Percentiles rank a stretch among this genome's conserved stretches.
Evolutionary conservation across 805 yeast genomes (phyloP).

Genomic region (Sporopachydermia quercuum): DNA sequence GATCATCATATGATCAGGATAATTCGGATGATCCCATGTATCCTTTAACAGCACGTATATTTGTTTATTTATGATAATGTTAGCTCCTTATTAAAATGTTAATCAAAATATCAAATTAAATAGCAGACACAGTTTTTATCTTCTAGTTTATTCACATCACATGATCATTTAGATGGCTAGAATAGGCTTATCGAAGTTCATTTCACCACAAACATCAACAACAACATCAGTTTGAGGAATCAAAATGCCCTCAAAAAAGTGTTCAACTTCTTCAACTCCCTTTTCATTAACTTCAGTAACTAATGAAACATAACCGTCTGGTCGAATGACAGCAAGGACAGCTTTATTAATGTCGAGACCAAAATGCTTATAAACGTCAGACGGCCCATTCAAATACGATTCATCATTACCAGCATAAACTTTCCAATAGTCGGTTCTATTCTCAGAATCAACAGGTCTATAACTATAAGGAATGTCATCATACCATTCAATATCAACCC

Average conservation of each 20-base stretch:
- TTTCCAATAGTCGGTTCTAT: conserved; percentile 18
- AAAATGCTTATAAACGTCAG: conserved; percentile 15
- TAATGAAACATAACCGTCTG: conserved; percentile 20
- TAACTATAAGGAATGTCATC: conserved; percentile 16
- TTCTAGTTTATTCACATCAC: too few relatives aligned
- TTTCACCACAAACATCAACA: too few relatives aligned
- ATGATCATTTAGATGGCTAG: too few relatives aligned
- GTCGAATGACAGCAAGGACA: conserved; percentile 16
- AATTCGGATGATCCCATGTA: too few relatives aligned
- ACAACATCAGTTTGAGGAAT: conserved; percentile 5
- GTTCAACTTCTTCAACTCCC: conserved; percentile 11
- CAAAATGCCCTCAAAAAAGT: conserved; percentile 11
- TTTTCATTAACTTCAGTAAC: conserved; percentile 12
- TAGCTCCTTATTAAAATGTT: too few relatives aligned
- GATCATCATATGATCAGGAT: too few relatives aligned
- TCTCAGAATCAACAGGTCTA: conserved; percentile 15
- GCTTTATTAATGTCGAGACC: conserved; percentile 17
- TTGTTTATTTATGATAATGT: too few relatives aligned
- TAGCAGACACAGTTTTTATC: too few relatives aligned
- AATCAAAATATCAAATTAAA: too few relatives aligned
- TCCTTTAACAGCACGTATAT: too few relatives aligned
- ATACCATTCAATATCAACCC: conserved; percentile 13
- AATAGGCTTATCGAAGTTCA: too few relatives aligned
- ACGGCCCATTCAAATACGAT: conserved; percentile 17
- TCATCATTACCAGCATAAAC: conserved; percentile 14